These are phyloP conservation scores for Cercophora sp. DNA, from an alignment of 495 filamentous ascomycete genomes.

Conservation along the genomic window DNA sequence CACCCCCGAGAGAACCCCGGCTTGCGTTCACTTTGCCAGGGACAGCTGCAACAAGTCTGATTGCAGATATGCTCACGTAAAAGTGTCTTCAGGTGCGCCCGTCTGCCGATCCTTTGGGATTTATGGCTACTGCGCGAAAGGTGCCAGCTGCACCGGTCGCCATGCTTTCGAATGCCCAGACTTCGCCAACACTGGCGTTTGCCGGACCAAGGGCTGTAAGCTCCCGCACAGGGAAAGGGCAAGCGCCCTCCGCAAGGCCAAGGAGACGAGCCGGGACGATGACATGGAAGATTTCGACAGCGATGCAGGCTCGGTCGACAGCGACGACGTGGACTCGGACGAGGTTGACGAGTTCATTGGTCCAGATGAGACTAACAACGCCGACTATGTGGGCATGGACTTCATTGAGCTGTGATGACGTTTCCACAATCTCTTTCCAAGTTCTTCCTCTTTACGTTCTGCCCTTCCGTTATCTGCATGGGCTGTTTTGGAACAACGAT, in stretches of 20 bases:
- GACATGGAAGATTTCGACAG: constrained; percentile 77
- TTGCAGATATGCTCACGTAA: constrained; percentile 87
- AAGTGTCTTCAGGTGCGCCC: constrained; percentile 72
- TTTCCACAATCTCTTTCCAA: background rate
- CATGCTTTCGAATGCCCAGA: constrained; percentile 91
- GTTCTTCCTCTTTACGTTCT: background rate
- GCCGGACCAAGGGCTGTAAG: constrained; percentile 77
- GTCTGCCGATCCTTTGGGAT: constrained; percentile 83
- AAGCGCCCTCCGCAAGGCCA: constrained; percentile 51
- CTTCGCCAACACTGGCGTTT: constrained; percentile 84
- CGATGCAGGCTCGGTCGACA: constrained; percentile 71
- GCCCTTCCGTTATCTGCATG: constrained; percentile 5
- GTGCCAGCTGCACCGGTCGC: constrained; percentile 70
- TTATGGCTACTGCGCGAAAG: constrained; percentile 88
- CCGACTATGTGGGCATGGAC: constrained; percentile 41
- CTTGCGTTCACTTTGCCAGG: constrained; percentile 85
- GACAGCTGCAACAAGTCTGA: constrained; percentile 85
- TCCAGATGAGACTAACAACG: constrained; percentile 35
- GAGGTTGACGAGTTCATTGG: constrained; percentile 69
- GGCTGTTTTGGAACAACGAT: constrained; percentile 12
- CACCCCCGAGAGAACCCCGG: constrained; percentile 77
- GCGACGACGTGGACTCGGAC: constrained; percentile 87
- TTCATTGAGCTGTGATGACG: constrained; percentile 42
- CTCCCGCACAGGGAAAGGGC: constrained; percentile 87
- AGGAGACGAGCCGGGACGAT: constrained; percentile 35